phyloP scores from a whole-genome alignment of 2,329 filamentous ascomycete genomes.

The Aotearoamyces nothofagi region DNA sequence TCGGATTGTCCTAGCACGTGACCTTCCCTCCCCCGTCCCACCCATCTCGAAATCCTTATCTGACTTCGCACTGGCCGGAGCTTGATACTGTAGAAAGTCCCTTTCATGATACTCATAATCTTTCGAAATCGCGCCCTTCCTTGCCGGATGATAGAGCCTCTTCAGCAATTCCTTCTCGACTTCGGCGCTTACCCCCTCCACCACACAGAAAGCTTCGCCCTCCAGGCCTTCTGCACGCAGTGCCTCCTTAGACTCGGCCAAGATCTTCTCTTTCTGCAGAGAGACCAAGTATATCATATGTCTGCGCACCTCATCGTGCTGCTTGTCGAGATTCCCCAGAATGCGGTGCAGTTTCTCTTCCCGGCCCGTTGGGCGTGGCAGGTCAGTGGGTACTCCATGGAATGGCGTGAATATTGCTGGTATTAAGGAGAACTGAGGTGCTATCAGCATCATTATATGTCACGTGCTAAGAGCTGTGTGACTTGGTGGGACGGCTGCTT shows the following conservation, averaged over 20 bases:
- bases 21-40: constrained; percentile 1
- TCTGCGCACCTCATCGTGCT: constrained; percentile 11
- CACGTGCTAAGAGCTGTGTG: too few species aligned
- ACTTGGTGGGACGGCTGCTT: too few species aligned
- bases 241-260: constrained; percentile 6
- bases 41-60: constrained; percentile 9
- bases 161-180: constrained; percentile 26
- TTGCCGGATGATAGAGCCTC: constrained; percentile 20
- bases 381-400: constrained; percentile 5
- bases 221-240: constrained; percentile 1
- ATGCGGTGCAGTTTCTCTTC: constrained; percentile 9
- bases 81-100: constrained; percentile 3
- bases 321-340: constrained; percentile 9
- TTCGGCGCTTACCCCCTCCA: neutral
- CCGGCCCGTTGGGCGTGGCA: constrained; percentile 2
- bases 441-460: too few species aligned
- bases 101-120: constrained; percentile 7
- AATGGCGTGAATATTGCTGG: constrained; percentile 15
- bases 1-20: constrained; percentile 4
- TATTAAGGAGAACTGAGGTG: constrained; percentile 2
- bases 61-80: neutral
- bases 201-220: too few species aligned
- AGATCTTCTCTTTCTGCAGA: constrained; percentile 5
- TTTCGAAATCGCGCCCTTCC: constrained; percentile 9
- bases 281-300: constrained; percentile 10